These are phyloP conservation scores for Lignosus rhinocerotis DNA, from an alignment of 1,284 basidiomycete species.

Conservation along the genomic window DNA sequence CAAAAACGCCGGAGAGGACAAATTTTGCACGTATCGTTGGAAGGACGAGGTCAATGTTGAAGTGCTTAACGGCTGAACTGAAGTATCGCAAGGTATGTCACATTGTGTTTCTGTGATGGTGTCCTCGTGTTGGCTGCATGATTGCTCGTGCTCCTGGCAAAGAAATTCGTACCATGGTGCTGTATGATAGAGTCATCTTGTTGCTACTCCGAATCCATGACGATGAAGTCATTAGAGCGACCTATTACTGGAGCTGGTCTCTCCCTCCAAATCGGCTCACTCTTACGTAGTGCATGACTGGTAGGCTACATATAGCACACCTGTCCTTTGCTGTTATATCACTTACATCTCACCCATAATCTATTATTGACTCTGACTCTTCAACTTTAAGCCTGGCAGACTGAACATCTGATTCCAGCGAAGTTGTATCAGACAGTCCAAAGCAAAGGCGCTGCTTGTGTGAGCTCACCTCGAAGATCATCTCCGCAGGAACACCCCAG, in stretches of 20 bases:
- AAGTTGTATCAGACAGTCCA: neutral
- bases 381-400: constrained; percentile 38
- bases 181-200: no score
- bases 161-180: no score
- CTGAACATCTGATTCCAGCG: constrained; percentile 48
- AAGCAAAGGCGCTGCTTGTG: neutral
- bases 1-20: constrained; percentile 10
- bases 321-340: neutral
- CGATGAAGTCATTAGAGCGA: no score
- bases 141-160: no score
- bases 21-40: constrained; percentile 25
- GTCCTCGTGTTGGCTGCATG: no score
- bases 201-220: no score
- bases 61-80: constrained; percentile 23
- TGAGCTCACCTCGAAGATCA: constrained; percentile 59
- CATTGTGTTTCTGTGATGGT: no score
- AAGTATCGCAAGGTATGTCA: constrained; percentile 13
- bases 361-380: constrained; percentile 6
- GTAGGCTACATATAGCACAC: neutral
- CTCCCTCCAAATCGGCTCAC: no score
- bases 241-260: no score
- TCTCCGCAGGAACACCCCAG: constrained; percentile 71
- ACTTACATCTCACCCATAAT: neutral
- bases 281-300: neutral
- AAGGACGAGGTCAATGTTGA: constrained; percentile 22